A percentile compares a stretch with the other conserved stretches of the same genome.
Conservation (phyloP, 306 rosid genomes). For the Casuarina cunninghamiana region DNA sequence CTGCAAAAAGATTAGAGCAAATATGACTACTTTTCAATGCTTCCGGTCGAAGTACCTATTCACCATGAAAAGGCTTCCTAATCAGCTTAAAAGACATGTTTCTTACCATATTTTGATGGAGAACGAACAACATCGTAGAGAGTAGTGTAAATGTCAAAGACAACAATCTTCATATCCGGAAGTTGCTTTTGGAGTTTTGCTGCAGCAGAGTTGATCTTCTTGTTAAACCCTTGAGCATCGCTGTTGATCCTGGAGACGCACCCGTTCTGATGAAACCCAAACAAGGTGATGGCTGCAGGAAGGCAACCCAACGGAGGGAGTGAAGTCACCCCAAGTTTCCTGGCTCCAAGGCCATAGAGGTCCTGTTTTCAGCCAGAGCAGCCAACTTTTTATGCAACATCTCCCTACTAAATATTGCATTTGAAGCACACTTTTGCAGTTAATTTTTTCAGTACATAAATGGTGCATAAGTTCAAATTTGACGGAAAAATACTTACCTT, state of each 20-base stretch:
- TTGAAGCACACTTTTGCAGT: not conserved
- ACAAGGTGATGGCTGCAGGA: constrained; percentile 68
- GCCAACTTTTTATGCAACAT: not conserved
- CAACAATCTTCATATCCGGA: constrained; percentile 67
- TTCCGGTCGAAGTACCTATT: not conserved
- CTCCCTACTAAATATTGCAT: too few species aligned
- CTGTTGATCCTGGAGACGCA: constrained; percentile 68
- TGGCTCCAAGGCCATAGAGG: constrained; percentile 78
- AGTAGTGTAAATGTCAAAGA: constrained; percentile 82
- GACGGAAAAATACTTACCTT: too few species aligned
- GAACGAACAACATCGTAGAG: constrained; percentile 65
- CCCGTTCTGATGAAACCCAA: constrained; percentile 60
- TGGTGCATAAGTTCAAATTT: not conserved
- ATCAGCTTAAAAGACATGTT: not conserved
- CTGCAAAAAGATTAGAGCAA: constrained; percentile 27
- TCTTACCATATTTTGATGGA: constrained; percentile 75
- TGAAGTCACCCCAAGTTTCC: constrained; percentile 90
- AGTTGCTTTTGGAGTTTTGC: constrained; percentile 65
- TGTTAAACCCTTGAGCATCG: constrained; percentile 77
- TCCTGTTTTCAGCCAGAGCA: constrained; percentile 42
- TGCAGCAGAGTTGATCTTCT: constrained; percentile 66
- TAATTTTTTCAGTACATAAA: not conserved
- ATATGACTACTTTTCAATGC: not conserved
- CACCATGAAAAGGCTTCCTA: not conserved
- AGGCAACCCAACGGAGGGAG: constrained; percentile 94